Percentiles rank a stretch among this genome's conserved stretches.
Evolutionary conservation across 2,329 filamentous ascomycete species (phyloP).

Genomic region (Cytospora mali): DNA sequence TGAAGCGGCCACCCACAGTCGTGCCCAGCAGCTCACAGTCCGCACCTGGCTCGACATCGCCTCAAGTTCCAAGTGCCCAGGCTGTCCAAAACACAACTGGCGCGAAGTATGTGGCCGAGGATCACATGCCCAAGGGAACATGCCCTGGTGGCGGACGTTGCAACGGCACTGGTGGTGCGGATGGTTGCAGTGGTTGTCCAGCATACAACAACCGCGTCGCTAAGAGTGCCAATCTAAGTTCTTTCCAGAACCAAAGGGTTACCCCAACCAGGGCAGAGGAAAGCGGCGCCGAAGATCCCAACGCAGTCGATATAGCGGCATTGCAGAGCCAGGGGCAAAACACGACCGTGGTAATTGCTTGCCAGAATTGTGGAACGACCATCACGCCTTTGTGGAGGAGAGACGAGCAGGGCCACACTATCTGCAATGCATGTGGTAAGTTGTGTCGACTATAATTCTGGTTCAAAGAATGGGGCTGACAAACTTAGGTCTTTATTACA

Average conservation of each 20-base stretch:
- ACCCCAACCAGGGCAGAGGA: slow-evolving; percentile 32
- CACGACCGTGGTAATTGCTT: slow-evolving; percentile 78
- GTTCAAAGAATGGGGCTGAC: slow-evolving; percentile 30
- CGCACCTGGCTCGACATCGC: slow-evolving; percentile 43
- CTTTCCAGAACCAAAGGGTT: slow-evolving; percentile 50
- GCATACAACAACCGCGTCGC: slow-evolving; percentile 97
- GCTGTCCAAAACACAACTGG: slow-evolving; percentile 45
- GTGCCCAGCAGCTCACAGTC: slow-evolving; percentile 49
- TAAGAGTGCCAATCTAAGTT: slow-evolving; percentile 75
- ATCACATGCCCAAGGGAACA: slow-evolving; percentile 77
- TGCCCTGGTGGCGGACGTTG: slow-evolving; percentile 94
- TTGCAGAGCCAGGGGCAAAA: slow-evolving; percentile 47
- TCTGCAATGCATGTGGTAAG: slow-evolving; percentile 97
- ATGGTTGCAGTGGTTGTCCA: slow-evolving; percentile 93
- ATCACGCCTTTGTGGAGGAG: slow-evolving; percentile 95
- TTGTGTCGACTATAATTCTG: slow-evolving; percentile 31
- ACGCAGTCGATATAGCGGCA: slow-evolving; percentile 54
- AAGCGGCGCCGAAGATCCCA: slow-evolving; percentile 39
- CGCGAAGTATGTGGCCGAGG: slow-evolving; percentile 76
- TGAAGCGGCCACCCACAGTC: slow-evolving; percentile 73
- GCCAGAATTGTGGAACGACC: slow-evolving; percentile 95
- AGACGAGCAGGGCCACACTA: slow-evolving; percentile 92
- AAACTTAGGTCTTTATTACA: slow-evolving; percentile 82
- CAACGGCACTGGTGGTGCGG: slow-evolving; percentile 93
- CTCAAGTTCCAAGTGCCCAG: slow-evolving; percentile 43